These are phyloP conservation scores for Xanthoparmelia taractica DNA, from an alignment of 495 filamentous ascomycete species.

Conservation along the genomic window DNA sequence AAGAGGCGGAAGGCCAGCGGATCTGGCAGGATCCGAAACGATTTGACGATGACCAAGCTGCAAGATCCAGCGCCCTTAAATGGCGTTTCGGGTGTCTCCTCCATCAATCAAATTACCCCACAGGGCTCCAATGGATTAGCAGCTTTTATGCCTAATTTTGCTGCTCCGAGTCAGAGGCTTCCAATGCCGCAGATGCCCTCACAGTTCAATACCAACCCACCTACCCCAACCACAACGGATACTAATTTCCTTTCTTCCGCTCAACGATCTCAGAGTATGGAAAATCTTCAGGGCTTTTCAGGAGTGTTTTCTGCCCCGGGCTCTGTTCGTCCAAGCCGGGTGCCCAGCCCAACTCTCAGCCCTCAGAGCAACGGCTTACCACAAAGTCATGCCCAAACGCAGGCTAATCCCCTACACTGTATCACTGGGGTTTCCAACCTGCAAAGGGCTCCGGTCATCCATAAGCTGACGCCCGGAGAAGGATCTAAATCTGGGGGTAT, in stretches of 20 bases:
- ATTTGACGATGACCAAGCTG: conserved; percentile 71
- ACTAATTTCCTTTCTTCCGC: conserved; percentile 45
- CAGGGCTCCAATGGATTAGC: conserved; percentile 30
- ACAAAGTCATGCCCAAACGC: conserved; percentile 30
- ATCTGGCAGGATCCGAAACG: conserved; percentile 57
- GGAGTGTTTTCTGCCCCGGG: conserved; percentile 58
- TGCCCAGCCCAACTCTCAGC: conserved; percentile 43
- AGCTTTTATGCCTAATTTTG: conserved; percentile 34
- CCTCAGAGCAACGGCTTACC: conserved; percentile 28
- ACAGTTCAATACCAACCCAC: conserved; percentile 51
- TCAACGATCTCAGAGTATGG: conserved; percentile 46
- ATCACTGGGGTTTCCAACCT: conserved; percentile 31
- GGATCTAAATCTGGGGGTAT: conserved; percentile 75
- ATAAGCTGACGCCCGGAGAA: conserved; percentile 72
- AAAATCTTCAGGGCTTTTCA: conserved; percentile 46
- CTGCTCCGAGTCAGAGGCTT: conserved; percentile 35
- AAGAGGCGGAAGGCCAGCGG: conserved; percentile 72
- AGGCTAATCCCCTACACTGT: conserved; percentile 32
- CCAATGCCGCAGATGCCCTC: conserved; percentile 40
- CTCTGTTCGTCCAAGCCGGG: conserved; percentile 51
- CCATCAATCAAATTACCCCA: conserved; percentile 30
- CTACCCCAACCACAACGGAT: conserved; percentile 54
- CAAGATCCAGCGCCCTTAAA: conserved; percentile 35
- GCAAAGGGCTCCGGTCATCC: conserved; percentile 49
- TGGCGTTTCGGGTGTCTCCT: conserved; percentile 25